Percentiles rank a stretch among this genome's conserved stretches.
Evolutionary conservation across 495 filamentous ascomycete species (phyloP).

Genomic region (Penicillium samsonianum): DNA sequence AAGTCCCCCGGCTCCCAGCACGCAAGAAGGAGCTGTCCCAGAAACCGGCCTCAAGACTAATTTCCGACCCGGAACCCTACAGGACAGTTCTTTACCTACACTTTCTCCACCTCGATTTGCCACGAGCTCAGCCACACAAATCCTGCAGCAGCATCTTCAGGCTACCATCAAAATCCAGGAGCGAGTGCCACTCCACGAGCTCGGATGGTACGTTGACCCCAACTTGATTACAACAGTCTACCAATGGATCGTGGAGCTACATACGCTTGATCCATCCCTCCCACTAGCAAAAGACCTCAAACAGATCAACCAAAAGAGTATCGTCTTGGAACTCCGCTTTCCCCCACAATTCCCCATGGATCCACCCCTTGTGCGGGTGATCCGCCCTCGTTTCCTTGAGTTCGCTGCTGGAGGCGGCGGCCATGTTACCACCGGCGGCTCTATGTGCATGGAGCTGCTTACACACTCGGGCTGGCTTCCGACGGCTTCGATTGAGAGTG

Average conservation of each 20-base stretch:
- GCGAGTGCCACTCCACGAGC: conserved; percentile 60
- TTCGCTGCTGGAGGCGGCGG: conserved; percentile 77
- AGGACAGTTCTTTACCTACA: conserved; percentile 54
- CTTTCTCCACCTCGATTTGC: conserved; percentile 69
- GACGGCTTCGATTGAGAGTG: conserved; percentile 70
- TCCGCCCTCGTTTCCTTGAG: conserved; percentile 75
- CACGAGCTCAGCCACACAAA: conserved; percentile 59
- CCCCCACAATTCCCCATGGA: conserved; percentile 69
- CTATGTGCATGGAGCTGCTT: conserved; percentile 89
- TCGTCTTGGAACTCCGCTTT: conserved; percentile 84
- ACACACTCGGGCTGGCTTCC: conserved; percentile 83
- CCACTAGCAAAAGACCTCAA: conserved; percentile 80
- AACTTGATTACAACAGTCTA: conserved; percentile 68
- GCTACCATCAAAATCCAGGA: conserved; percentile 64
- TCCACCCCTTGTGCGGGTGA: conserved; percentile 83
- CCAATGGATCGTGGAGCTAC: conserved; percentile 92
- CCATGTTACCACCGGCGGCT: conserved; percentile 84
- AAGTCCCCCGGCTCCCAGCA: not conserved
- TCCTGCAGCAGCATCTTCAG: conserved; percentile 63
- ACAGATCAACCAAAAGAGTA: conserved; percentile 54
- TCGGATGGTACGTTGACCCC: conserved; percentile 83
- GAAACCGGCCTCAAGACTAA: conserved; percentile 45
- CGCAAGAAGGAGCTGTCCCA: not conserved
- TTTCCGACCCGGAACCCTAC: conserved; percentile 66
- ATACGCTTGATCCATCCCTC: conserved; percentile 70